Conservation (phyloP, 1,284 basidiomycete genomes). For the Gymnopus androsaceus region DNA sequence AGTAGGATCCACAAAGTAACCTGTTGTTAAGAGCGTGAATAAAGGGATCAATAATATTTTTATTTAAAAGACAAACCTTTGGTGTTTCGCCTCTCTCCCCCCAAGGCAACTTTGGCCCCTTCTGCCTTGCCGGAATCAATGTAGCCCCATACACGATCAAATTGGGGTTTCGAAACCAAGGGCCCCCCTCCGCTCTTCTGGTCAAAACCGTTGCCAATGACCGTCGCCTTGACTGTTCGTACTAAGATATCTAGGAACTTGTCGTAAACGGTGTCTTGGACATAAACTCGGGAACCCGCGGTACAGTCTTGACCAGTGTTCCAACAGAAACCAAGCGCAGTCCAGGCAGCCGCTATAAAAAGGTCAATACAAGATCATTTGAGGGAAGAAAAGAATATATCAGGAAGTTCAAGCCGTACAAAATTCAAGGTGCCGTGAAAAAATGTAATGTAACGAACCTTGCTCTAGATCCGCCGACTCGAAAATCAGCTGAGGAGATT, state of each 20-base stretch:
- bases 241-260: constrained; percentile 75
- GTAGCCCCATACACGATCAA: constrained; percentile 87
- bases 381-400: no score
- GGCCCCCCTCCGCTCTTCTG: constrained; percentile 78
- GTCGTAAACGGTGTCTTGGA: constrained; percentile 84
- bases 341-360: constrained; percentile 77
- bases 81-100: constrained; percentile 71
- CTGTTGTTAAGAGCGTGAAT: no score
- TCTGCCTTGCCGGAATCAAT: constrained; percentile 86
- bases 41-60: no score
- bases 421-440: no score
- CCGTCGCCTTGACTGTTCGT: constrained; percentile 65
- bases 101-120: constrained; percentile 80
- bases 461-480: constrained; percentile 84
- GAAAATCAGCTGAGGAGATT: constrained; percentile 89
- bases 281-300: constrained; percentile 83
- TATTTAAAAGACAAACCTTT: no score
- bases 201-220: constrained; percentile 82
- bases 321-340: constrained; percentile 79
- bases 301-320: constrained; percentile 89
- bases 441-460: constrained; percentile 58
- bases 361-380: no score
- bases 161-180: constrained; percentile 83
- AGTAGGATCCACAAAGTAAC: constrained; percentile 77
- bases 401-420: background rate